These are phyloP conservation scores for Solanum paucissectum DNA, from an alignment of 257 asterid species.

Conservation along the genomic window DNA sequence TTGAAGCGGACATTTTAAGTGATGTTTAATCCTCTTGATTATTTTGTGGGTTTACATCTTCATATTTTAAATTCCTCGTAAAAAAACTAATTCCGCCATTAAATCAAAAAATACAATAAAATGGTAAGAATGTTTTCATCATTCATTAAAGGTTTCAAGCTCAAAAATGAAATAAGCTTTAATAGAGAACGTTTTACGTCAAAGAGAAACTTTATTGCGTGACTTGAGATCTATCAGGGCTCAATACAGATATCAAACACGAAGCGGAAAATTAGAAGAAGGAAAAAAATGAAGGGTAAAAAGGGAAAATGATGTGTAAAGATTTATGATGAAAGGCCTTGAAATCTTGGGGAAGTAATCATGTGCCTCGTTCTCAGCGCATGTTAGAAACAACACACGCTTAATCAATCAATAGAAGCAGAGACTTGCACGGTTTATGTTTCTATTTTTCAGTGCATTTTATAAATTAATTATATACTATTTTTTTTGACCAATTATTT, in stretches of 20 bases:
- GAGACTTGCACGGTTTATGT: not conserved
- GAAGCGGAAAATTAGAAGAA: not conserved
- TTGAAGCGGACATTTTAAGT: not conserved
- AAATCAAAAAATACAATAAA: not conserved
- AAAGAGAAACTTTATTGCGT: not conserved
- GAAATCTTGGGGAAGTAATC: slow-evolving; percentile 3
- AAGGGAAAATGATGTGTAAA: not conserved
- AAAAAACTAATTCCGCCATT: rapidly evolving
- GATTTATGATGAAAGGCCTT: not conserved
- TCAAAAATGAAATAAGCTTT: not conserved
- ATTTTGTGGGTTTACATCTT: not conserved
- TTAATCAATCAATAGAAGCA: not conserved
- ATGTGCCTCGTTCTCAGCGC: slow-evolving; percentile 15
- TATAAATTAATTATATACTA: not conserved
- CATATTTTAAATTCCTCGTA: rapidly evolving
- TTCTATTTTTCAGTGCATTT: not conserved
- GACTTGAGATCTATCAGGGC: not conserved
- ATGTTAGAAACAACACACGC: slow-evolving; percentile 4
- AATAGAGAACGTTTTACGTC: not conserved
- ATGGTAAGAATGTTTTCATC: not conserved
- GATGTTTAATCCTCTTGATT: not conserved
- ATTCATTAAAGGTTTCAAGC: not conserved
- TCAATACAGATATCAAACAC: not conserved
- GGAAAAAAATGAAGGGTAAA: not conserved
- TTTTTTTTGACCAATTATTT: not conserved